Conservation (phyloP, 2,329 filamentous ascomycete genomes). For the Fusarium odoratissimum region DNA sequence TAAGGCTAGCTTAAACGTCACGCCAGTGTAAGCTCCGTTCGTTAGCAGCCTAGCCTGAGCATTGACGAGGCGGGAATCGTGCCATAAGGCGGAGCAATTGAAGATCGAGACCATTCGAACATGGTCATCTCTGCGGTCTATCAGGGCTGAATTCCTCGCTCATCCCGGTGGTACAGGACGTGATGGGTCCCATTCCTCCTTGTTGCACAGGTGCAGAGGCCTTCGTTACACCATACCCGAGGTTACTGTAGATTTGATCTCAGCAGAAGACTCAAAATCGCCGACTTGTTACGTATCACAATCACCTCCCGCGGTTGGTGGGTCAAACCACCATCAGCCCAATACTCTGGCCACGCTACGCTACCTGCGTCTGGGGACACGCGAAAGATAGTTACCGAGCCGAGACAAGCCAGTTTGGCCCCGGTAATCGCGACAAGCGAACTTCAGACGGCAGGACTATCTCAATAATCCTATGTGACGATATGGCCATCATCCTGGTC, state of each 20-base stretch:
- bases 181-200: constrained; percentile 40
- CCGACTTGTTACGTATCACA: constrained; percentile 14
- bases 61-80: constrained; percentile 43
- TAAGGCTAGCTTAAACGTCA: constrained; percentile 45
- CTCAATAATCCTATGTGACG: background rate
- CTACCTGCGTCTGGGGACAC: constrained; percentile 15
- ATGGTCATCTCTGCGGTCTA: constrained; percentile 29
- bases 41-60: constrained; percentile 36
- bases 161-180: constrained; percentile 45
- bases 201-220: constrained; percentile 29
- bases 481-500: background rate
- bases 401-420: constrained; percentile 24
- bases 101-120: constrained; percentile 46
- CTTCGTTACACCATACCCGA: constrained; percentile 31
- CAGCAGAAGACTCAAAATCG: constrained; percentile 27
- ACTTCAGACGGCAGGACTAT: constrained; percentile 16
- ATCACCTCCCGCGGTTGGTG: background rate
- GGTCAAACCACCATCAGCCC: background rate
- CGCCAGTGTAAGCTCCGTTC: constrained; percentile 39
- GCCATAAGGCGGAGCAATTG: constrained; percentile 43
- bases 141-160: constrained; percentile 33
- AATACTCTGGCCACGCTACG: background rate
- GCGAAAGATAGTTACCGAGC: constrained; percentile 21
- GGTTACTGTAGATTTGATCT: constrained; percentile 24
- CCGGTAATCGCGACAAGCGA: constrained; percentile 4